Conservation (phyloP, 345 rosid genomes). For the Euphorbia peplus region DNA sequence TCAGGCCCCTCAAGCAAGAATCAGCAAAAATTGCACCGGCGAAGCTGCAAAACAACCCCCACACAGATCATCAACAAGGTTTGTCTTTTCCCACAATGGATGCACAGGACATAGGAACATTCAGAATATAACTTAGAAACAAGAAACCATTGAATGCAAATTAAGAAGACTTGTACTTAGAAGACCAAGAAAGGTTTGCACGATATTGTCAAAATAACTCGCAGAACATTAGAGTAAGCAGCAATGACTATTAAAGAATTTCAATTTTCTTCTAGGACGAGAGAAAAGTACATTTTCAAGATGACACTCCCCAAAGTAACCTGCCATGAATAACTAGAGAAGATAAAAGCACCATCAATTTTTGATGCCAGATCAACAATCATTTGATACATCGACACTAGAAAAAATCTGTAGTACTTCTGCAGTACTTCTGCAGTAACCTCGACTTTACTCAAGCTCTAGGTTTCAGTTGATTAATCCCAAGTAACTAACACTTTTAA, state of each 20-base stretch:
- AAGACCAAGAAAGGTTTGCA: background rate
- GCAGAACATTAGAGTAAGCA: background rate
- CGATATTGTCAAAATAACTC: background rate
- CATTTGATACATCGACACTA: no score
- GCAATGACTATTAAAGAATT: background rate
- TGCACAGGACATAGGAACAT: background rate
- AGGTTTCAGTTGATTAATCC: background rate
- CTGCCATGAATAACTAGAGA: background rate
- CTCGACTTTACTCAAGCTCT: background rate
- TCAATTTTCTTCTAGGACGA: background rate
- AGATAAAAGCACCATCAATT: background rate
- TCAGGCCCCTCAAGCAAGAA: conserved; percentile 80
- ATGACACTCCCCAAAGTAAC: background rate
- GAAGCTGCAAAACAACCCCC: conserved; percentile 43
- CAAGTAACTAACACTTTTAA: background rate
- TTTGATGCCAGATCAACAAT: no score
- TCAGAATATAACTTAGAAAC: background rate
- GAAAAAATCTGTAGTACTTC: background rate
- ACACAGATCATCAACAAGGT: background rate
- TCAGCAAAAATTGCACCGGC: conserved; percentile 90
- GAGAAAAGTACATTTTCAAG: background rate
- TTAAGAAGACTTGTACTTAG: background rate
- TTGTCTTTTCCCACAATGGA: background rate
- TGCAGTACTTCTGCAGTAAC: background rate
- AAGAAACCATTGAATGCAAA: background rate